Evolutionary conservation across 768 basidiomycete genomes (phyloP), one percentile per base, ranked within the genome.

Genomic region (Russula foetens): DNA sequence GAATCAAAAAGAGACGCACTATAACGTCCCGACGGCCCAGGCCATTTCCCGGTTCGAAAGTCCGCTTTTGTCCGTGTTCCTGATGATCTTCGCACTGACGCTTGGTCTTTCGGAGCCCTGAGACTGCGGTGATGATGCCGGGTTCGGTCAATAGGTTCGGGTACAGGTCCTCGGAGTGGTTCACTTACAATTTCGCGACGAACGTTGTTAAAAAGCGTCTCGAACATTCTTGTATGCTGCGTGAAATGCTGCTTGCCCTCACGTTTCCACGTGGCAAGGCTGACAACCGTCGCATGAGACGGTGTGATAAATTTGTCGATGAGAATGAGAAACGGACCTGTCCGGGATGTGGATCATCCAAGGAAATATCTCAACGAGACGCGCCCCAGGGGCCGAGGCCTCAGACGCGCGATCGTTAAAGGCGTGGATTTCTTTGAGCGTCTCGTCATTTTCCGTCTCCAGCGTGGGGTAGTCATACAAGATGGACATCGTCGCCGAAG

Each of bases 241-340:
- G 21, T 26, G n/a, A 67, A 55, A 43, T 48, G 38, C 29, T 41
- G 33, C 15, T 52, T 51, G 19, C 43, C 60, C 21, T 69, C 66
- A 21, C 68, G 66, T 35, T 69, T 69, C 69, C 69, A 69, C 38
- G 64, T 63, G 7, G 69, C 63, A 8, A 68, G 46, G 3, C 63
- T 63, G 19, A 41, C 19, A 3, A 33, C 66, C 66, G 4, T 19
- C 7, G 3, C 39, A 41, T 41, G 39, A 41, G 39, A 12, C 17
- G 17, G 68, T 19, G 3, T 17, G 39, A 19, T 14, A 11, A 21
- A n/a, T 17, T 6, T 7, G 26, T 52, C 52, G 44, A 21, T 33
- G 7, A 66, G 5, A 50, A 26, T 62, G n/a, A n/a, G 1, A 49
- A 24, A 57, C 66, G 58, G 7, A 45, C 43, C 8, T 65, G 68